Conservation (phyloP, 2,329 filamentous ascomycete genomes). For the Chalara sp. region DNA sequence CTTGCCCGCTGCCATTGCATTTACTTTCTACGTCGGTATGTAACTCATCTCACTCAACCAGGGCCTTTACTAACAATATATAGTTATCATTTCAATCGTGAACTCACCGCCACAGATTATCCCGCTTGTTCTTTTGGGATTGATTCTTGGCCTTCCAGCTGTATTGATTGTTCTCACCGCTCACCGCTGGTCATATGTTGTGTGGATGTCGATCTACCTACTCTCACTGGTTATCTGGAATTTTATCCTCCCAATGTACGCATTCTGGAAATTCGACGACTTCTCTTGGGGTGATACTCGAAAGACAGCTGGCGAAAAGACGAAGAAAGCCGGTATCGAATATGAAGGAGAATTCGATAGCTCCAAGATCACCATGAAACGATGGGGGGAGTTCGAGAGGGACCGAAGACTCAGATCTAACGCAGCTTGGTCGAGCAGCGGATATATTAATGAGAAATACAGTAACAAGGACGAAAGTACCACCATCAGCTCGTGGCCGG, state of each 20-base stretch:
- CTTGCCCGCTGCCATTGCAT: constrained; percentile 89
- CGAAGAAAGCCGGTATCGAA: constrained; percentile 79
- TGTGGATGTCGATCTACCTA: constrained; percentile 97
- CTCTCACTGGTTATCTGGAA: constrained; percentile 94
- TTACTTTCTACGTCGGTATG: constrained; percentile 93
- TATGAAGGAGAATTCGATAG: constrained; percentile 96
- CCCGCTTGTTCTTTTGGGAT: constrained; percentile 76
- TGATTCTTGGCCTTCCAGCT: constrained; percentile 91
- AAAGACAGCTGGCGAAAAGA: constrained; percentile 87
- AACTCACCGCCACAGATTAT: constrained; percentile 74
- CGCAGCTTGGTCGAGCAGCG: constrained; percentile 10
- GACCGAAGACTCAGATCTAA: constrained; percentile 37
- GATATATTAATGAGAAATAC: constrained; percentile 9
- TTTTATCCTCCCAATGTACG: constrained; percentile 86
- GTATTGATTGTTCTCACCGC: constrained; percentile 90
- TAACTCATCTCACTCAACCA: constrained; percentile 16
- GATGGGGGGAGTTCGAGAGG: constrained; percentile 94
- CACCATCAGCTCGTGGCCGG: constrained; percentile 8
- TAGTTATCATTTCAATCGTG: constrained; percentile 81
- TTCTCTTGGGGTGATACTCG: constrained; percentile 98
- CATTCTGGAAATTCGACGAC: constrained; percentile 99
- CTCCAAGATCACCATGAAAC: constrained; percentile 98
- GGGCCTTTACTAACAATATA: constrained; percentile 11
- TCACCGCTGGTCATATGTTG: constrained; percentile 83
- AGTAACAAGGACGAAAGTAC: not conserved